Conservation (phyloP, 176 grass and related monocot species). For the Ampelocalamus luodianensis region DNA sequence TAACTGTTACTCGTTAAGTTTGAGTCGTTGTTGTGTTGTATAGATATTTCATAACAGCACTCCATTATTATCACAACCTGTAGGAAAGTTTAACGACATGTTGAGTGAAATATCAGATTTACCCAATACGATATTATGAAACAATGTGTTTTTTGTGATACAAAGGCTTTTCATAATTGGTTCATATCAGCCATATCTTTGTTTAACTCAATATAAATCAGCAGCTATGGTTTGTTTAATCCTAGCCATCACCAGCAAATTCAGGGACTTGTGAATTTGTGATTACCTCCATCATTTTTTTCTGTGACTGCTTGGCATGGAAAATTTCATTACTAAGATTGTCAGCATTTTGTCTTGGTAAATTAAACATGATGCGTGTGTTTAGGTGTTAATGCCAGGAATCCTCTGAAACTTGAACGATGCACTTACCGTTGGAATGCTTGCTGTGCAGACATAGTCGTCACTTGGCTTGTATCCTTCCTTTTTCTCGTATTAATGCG, state of each 20-base stretch:
- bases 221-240: slow-evolving; percentile 15
- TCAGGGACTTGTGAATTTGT: background rate
- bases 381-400: background rate
- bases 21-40: background rate
- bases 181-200: background rate
- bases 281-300: background rate
- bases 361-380: background rate
- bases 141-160: too few relatives aligned
- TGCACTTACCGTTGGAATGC: slow-evolving; percentile 1
- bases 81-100: background rate
- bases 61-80: background rate
- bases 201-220: background rate
- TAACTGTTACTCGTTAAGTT: slow-evolving; percentile 10
- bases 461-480: background rate
- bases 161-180: background rate
- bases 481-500: slow-evolving; percentile 12
- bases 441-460: background rate
- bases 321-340: background rate
- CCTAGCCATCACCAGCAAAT: background rate
- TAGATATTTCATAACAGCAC: slow-evolving; percentile 14
- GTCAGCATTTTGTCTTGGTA: background rate
- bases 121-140: background rate
- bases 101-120: background rate
- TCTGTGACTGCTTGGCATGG: slow-evolving; percentile 7
- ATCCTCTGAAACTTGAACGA: background rate